Base-by-base conservation (phyloP, 768 basidiomycete species). In the Pilatotrama ljubarskyi region DNA sequence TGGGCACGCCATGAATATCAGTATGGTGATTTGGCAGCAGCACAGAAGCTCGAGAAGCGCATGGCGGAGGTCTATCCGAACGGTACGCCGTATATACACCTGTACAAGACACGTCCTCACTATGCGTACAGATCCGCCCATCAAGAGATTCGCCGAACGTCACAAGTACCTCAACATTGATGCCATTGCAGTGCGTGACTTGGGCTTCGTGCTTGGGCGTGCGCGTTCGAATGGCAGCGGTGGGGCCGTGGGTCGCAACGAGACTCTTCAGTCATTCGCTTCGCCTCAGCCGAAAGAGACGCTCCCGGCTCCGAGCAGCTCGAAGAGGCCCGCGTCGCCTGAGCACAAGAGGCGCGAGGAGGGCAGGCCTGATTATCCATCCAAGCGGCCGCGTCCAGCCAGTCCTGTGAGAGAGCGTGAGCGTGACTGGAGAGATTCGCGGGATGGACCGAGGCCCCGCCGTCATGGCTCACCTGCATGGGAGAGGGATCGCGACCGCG, bases 1-100 rank as follows among this genome's bases (percentile, higher is more conserved):
- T 98, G 95, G 97, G 88, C 94, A 4, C 82, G 89, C 55, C 96
- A 96, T 75, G 93, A 97, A 73, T 98, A 95, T 75, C 88, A 92
- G 68, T 98, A 91, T 68, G 93, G 93, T n/a, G 93, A 95, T 73
- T 78, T 95, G 36, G 87, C 91, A 42, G 89, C 91, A 1, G 84
- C 91, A 2, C 86, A 91, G 65, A 93, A 95, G 73, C 83, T 98
- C 47, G 95, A 97, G 73, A 86, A 87, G 61, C 84, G 97, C 8
- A 90, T 98, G 66, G 79, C 88, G 0, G 95, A 98, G 60, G 85
- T 87, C 0, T 98, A 93, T 73, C 87, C 94, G 0, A 84, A 84
- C 49, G 93, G 94, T 93, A 62, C 40, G 84, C 48, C 22, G 29
- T 26, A 0, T 18, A 2, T 14, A 37, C 48, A 3, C 18, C 5